phyloP scores from a whole-genome alignment of 495 filamentous ascomycete genomes.

The Chlorociboria aeruginascens region DNA sequence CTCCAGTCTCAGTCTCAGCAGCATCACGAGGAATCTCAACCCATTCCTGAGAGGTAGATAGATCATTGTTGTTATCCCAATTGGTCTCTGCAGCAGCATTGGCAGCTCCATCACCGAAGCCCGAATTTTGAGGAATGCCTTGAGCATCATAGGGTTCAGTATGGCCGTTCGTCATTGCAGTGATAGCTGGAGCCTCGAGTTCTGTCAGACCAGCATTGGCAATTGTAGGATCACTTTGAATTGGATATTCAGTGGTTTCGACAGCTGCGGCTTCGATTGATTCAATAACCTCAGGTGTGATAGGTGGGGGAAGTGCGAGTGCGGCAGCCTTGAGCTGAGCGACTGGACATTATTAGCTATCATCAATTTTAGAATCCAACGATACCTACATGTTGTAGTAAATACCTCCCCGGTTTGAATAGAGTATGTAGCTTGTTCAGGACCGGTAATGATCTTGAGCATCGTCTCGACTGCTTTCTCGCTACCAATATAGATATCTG shows the following conservation, averaged over 20 bases:
- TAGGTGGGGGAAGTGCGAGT: constrained; percentile 34
- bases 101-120: constrained; percentile 47
- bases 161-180: constrained; percentile 39
- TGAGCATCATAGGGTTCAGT: constrained; percentile 27
- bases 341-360: constrained; percentile 36
- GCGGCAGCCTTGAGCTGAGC: constrained; percentile 54
- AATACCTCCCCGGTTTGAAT: constrained; percentile 47
- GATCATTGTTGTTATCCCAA: constrained; percentile 51
- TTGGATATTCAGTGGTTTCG: constrained; percentile 22
- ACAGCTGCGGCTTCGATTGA: constrained; percentile 2
- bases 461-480: constrained; percentile 70
- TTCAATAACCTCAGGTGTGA: constrained; percentile 20
- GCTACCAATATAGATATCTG: constrained; percentile 80
- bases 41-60: constrained; percentile 53
- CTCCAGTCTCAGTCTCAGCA: constrained; percentile 59
- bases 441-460: constrained; percentile 73
- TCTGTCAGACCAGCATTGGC: constrained; percentile 70
- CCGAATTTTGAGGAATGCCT: constrained; percentile 34
- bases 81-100: constrained; percentile 57
- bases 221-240: constrained; percentile 57
- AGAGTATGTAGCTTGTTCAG: constrained; percentile 55
- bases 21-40: constrained; percentile 63
- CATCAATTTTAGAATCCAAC: not conserved
- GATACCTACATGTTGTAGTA: constrained; percentile 62
- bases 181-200: constrained; percentile 36